Conservation (phyloP, 495 filamentous ascomycete species). For the Haplographium delicatum region DNA sequence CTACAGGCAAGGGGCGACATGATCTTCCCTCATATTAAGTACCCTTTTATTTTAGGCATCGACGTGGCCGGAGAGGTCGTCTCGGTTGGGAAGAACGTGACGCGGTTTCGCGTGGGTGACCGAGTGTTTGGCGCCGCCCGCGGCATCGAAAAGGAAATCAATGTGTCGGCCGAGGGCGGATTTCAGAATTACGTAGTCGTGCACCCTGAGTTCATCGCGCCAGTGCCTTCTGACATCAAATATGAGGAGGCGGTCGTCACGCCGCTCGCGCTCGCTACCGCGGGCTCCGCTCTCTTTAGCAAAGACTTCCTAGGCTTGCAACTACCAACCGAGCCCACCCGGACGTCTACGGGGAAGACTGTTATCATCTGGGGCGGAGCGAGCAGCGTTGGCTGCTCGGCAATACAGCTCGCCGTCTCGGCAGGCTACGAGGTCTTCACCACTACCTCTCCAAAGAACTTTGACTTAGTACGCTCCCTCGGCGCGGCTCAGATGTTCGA, state of each 20-base stretch:
- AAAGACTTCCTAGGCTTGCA: constrained; percentile 7
- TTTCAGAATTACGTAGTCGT: constrained; percentile 5
- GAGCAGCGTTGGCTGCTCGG: constrained; percentile 29
- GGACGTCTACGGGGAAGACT: constrained; percentile 1
- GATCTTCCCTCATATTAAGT: constrained; percentile 20
- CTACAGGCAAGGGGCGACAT: constrained; percentile 12
- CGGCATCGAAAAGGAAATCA: constrained; percentile 5
- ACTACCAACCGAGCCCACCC: background rate
- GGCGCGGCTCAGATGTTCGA: constrained; percentile 28
- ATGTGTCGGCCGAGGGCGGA: background rate
- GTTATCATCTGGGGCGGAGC: constrained; percentile 10
- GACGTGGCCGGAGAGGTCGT: constrained; percentile 51
- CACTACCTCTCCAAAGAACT: constrained; percentile 31
- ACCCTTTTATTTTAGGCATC: constrained; percentile 45
- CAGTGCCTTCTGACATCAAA: constrained; percentile 33
- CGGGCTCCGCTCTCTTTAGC: constrained; percentile 34
- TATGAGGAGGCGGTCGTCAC: constrained; percentile 35
- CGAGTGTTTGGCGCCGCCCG: constrained; percentile 22
- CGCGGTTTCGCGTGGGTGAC: constrained; percentile 41
- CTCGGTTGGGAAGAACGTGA: constrained; percentile 40
- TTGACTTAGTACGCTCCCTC: constrained; percentile 30
- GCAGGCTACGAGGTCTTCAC: constrained; percentile 34
- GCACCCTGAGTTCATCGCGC: background rate
- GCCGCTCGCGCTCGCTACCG: constrained; percentile 37
- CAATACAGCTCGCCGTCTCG: constrained; percentile 33